Evolutionary conservation across 2,329 filamentous ascomycete genomes (phyloP).

Genomic region (Fusarium sp.): DNA sequence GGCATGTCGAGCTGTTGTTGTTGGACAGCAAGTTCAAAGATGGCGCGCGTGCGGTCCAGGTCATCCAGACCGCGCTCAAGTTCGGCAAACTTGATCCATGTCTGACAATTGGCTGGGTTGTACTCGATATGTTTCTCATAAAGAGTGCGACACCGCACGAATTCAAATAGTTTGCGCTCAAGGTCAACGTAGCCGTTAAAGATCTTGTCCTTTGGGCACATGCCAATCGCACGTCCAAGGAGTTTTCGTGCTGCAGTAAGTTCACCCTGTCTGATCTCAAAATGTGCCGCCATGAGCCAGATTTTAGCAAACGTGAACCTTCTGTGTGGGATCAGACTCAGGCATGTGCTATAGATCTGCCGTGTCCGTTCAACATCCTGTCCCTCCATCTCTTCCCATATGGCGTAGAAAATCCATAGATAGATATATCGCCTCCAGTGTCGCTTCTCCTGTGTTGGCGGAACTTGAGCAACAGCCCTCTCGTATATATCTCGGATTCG

Average conservation of each 20-base stretch:
- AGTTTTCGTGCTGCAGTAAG: conserved; percentile 86
- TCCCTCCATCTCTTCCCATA: conserved; percentile 92
- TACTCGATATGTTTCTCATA: conserved; percentile 96
- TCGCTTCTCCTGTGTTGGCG: conserved; percentile 94
- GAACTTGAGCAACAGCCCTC: conserved; percentile 93
- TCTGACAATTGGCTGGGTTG: conserved; percentile 89
- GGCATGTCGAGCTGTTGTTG: conserved; percentile 95
- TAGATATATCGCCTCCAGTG: conserved; percentile 99
- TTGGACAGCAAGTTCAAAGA: conserved; percentile 89
- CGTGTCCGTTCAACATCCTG: conserved; percentile 82
- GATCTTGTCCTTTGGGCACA: conserved; percentile 95
- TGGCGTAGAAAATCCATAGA: conserved; percentile 95
- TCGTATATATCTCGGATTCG: conserved; percentile 94
- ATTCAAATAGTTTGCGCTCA: conserved; percentile 94
- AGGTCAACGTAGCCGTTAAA: conserved; percentile 95
- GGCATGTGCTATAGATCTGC: conserved; percentile 90
- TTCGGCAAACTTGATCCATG: conserved; percentile 97
- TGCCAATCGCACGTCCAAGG: conserved; percentile 88
- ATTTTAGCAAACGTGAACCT: conserved; percentile 98
- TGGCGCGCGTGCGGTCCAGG: conserved; percentile 85
- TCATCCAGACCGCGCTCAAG: conserved; percentile 93
- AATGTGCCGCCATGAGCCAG: conserved; percentile 93
- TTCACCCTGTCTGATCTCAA: conserved; percentile 89
- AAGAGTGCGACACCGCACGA: conserved; percentile 87
- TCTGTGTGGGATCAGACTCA: conserved; percentile 92